Percentiles rank a stretch among this genome's conserved stretches.
Evolutionary conservation across 139 green algal species (phyloP).

Genomic region (Chlorella sorokiniana): DNA sequence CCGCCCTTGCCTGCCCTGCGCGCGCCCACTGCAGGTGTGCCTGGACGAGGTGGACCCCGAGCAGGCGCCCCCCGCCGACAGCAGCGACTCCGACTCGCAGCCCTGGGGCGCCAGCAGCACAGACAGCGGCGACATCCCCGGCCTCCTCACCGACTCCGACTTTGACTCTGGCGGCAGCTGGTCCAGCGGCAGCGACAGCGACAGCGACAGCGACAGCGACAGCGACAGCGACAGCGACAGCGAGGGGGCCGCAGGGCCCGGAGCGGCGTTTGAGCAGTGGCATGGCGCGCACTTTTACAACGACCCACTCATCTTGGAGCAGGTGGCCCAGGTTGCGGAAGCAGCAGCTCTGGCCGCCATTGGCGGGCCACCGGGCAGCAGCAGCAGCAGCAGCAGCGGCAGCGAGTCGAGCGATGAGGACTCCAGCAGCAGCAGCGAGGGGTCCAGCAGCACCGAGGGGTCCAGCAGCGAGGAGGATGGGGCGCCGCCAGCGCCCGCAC

Average conservation of each 20-base stretch:
- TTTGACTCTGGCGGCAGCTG: not conserved
- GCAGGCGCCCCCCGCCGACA: not conserved
- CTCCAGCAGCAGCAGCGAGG: not conserved
- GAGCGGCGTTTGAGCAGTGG: no score
- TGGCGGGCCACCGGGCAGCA: no score
- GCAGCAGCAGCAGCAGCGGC: no score
- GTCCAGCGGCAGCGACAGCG: not conserved
- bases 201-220: not conserved
- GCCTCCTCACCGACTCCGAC: no score
- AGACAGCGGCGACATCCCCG: no score
- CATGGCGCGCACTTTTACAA: no score
- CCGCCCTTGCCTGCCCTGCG: not conserved
- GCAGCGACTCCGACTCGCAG: not conserved
- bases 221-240: not conserved
- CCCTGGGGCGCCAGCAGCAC: not conserved
- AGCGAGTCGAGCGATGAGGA: not conserved
- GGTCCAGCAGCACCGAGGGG: not conserved
- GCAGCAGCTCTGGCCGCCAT: no score
- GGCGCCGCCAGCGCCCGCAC: not conserved
- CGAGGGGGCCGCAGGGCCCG: no score
- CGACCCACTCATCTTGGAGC: no score
- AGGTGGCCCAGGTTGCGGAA: no score
- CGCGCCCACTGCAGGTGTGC: not conserved
- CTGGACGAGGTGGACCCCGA: not conserved
- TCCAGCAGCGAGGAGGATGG: not conserved